Conservation (phyloP, 1,139 yeast species). For the Pichia inconspicua region DNA sequence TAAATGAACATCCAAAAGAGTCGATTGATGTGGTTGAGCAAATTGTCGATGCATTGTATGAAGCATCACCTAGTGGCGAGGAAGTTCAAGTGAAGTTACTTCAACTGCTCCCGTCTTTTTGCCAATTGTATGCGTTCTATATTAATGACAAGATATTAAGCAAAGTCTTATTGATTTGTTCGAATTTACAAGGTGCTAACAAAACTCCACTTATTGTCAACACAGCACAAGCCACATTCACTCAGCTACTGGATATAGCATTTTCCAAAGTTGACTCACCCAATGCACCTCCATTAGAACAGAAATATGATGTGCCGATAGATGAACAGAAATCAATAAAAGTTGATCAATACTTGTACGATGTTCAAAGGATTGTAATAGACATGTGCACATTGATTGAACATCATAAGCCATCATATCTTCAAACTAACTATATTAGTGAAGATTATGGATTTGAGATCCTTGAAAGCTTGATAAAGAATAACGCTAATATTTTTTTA, state of each 20-base stretch:
- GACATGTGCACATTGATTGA: constrained; percentile 70
- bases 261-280: constrained; percentile 50
- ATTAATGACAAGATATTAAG: constrained; percentile 52
- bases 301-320: constrained; percentile 25
- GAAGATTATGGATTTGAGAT: constrained; percentile 72
- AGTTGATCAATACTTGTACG: constrained; percentile 51
- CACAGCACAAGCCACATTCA: constrained; percentile 88
- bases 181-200: constrained; percentile 60
- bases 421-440: constrained; percentile 48
- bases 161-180: constrained; percentile 59
- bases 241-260: constrained; percentile 69
- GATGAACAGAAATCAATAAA: constrained; percentile 38
- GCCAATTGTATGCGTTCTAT: constrained; percentile 51
- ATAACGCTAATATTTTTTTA: constrained; percentile 51
- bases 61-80: constrained; percentile 66
- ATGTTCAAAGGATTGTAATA: constrained; percentile 58
- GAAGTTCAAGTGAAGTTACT: constrained; percentile 85
- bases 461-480: constrained; percentile 55
- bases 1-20: constrained; percentile 3
- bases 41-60: constrained; percentile 59
- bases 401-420: constrained; percentile 45
- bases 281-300: constrained; percentile 15
- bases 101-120: constrained; percentile 72
- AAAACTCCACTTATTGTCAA: constrained; percentile 76
- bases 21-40: constrained; percentile 36